Conservation (phyloP, 768 basidiomycete species). For the Calvatia gigantea region DNA sequence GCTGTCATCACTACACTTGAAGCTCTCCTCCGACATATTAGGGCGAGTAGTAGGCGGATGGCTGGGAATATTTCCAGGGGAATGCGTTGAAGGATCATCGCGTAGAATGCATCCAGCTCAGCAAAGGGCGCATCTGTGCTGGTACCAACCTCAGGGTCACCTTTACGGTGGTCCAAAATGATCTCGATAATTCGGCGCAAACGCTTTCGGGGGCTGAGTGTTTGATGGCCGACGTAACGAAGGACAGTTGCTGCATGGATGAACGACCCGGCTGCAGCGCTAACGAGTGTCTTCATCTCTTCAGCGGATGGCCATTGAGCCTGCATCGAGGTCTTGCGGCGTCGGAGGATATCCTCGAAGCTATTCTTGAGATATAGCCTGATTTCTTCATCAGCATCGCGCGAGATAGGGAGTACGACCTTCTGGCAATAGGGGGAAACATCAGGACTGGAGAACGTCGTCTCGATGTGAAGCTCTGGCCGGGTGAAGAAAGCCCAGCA, state of each 20-base stretch:
- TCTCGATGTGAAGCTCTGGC: neutral
- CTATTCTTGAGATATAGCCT: neutral
- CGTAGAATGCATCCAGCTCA: neutral
- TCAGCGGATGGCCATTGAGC: neutral
- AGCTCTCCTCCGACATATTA: neutral
- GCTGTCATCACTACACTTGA: neutral
- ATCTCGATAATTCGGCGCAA: neutral
- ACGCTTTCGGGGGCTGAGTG: neutral
- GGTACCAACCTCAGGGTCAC: neutral
- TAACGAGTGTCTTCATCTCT: neutral
- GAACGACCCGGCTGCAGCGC: neutral
- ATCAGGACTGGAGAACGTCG: neutral
- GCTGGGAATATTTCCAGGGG: neutral
- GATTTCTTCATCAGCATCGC: neutral
- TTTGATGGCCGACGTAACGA: neutral
- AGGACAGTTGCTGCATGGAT: neutral
- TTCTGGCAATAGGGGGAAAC: neutral
- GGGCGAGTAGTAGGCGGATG: neutral
- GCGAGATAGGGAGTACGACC: neutral
- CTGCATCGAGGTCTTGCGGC: neutral
- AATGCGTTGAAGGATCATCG: neutral
- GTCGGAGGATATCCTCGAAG: neutral
- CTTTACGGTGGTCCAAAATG: neutral
- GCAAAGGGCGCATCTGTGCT: neutral
- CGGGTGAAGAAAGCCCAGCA: conserved; percentile 7